Evolutionary conservation across 371 early-diverging fungal species (phyloP).

Genomic region (Fennellomyces sp.): DNA sequence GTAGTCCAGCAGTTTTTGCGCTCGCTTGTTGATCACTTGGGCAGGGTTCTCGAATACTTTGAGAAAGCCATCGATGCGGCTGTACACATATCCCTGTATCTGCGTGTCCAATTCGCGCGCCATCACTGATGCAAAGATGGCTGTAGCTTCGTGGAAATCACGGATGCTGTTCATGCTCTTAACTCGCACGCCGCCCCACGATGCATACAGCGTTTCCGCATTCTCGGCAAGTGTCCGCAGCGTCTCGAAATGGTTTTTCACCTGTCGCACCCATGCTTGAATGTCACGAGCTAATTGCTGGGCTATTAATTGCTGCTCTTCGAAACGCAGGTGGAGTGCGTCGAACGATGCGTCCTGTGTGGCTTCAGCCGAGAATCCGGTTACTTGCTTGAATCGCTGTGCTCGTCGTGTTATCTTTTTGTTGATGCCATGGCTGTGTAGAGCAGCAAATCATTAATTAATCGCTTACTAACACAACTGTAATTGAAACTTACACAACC

Average conservation of each 20-base stretch:
- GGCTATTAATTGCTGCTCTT: slow-evolving; percentile 56
- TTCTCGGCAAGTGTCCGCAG: slow-evolving; percentile 58
- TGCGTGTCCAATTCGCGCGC: slow-evolving; percentile 39
- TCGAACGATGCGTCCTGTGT: slow-evolving; percentile 66
- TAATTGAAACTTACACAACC: slow-evolving; percentile 45
- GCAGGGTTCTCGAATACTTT: slow-evolving; percentile 68
- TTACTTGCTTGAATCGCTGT: slow-evolving; percentile 31
- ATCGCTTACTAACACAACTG: neutral
- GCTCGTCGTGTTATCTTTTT: slow-evolving; percentile 68
- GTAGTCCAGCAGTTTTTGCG: slow-evolving; percentile 77
- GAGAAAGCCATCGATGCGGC: slow-evolving; percentile 62
- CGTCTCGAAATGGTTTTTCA: slow-evolving; percentile 59
- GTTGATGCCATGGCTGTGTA: slow-evolving; percentile 69
- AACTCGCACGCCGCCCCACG: slow-evolving; percentile 45
- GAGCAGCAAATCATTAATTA: neutral
- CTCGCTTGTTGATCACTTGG: slow-evolving; percentile 78
- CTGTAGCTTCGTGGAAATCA: slow-evolving; percentile 32
- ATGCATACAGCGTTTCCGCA: slow-evolving; percentile 63
- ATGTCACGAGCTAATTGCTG: slow-evolving; percentile 57
- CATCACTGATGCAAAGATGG: slow-evolving; percentile 25
- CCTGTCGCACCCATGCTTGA: slow-evolving; percentile 58
- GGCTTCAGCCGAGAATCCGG: slow-evolving; percentile 39
- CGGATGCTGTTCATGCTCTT: slow-evolving; percentile 32
- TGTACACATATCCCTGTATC: slow-evolving; percentile 50
- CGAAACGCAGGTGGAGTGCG: slow-evolving; percentile 61